Base-by-base conservation (phyloP, 2,329 filamentous ascomycete genomes). In the Sporothrix protearum region DNA sequence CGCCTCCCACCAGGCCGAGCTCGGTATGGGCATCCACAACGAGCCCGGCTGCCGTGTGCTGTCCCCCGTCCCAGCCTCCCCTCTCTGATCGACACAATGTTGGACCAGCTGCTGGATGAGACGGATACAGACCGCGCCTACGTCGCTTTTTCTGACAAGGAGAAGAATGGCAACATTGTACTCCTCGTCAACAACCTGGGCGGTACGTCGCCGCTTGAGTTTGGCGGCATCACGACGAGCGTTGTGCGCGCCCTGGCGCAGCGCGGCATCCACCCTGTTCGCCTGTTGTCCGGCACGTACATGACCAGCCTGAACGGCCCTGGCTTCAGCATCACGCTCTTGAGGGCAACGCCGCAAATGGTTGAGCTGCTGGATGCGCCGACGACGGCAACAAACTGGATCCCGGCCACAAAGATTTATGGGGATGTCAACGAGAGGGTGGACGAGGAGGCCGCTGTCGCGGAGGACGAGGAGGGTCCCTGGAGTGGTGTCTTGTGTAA, bases 251-350 rank as follows among this genome's bases (percentile, higher is more conserved):
- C 92, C 80, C 49, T 71, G 89, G 82, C 36, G 1, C 16, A 82
- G 70, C 87, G 88, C 78, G 82, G 82, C 73, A 89, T 92, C 76
- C 84, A 82, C 42, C 90, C 90, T 0, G 86, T 87, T 16, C 83
- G 91, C 63, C 85, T 92, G 74, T 80, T 92, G 64, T 84, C 85
- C 53, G 91, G 91, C 28, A 91, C 90, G 0, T 93, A 88, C 79
- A 92, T 92, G 90, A 93, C 91, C 7, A 92, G 89, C 73, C 81
- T 94, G 71, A 93, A 93, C 77, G 91, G 90, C 0, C 82, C 91
- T 3, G 91, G 91, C 1, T 94, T 93, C 80, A 92, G 89, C 78
- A 87, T 93, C 75, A 87, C 88, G 4, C 79, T 94, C 30, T 47
- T 68, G 28, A 47, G 47, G 16, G 45, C 45, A 28, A 68, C 45